A percentile compares a stretch with the other conserved stretches of the same genome.
Conservation (phyloP, 768 basidiomycete species). For the Paxillus involutus region DNA sequence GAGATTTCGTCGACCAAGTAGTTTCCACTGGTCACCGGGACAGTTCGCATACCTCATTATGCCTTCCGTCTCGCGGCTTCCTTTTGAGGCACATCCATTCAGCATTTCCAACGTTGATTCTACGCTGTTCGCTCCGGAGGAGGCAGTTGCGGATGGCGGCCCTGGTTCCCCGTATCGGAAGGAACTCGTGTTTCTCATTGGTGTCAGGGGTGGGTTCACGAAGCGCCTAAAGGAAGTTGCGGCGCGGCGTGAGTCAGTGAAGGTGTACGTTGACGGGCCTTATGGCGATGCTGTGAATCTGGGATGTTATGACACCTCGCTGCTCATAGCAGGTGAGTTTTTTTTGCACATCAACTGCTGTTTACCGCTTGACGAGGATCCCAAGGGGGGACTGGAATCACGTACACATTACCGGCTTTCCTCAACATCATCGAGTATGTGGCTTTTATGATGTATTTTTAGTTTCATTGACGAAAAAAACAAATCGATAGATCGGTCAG, state of each 20-base stretch:
- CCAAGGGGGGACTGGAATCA: constrained; percentile 50
- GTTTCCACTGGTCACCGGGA: constrained; percentile 51
- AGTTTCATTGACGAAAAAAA: not conserved
- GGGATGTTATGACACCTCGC: constrained; percentile 38
- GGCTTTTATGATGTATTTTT: not conserved
- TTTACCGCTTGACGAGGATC: not conserved
- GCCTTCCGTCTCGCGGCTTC: constrained; percentile 40
- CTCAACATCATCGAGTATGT: constrained; percentile 42
- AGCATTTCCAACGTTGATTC: constrained; percentile 47
- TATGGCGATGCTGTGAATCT: constrained; percentile 45
- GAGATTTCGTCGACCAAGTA: constrained; percentile 40
- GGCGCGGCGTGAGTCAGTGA: constrained; percentile 29
- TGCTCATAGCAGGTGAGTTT: constrained; percentile 47
- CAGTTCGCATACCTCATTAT: constrained; percentile 53
- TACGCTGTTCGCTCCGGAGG: constrained; percentile 8
- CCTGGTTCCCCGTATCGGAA: constrained; percentile 18
- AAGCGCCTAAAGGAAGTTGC: constrained; percentile 39
- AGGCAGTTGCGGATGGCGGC: not conserved
- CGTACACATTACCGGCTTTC: constrained; percentile 47
- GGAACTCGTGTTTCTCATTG: constrained; percentile 54
- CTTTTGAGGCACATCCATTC: constrained; percentile 58
- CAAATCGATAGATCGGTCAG: constrained; percentile 10
- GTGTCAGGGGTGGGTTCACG: constrained; percentile 59
- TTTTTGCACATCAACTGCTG: not conserved
- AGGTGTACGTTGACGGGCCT: constrained; percentile 57